These are phyloP conservation scores for Glonium stellatum DNA, from an alignment of 495 filamentous ascomycete genomes.

Conservation along the genomic window DNA sequence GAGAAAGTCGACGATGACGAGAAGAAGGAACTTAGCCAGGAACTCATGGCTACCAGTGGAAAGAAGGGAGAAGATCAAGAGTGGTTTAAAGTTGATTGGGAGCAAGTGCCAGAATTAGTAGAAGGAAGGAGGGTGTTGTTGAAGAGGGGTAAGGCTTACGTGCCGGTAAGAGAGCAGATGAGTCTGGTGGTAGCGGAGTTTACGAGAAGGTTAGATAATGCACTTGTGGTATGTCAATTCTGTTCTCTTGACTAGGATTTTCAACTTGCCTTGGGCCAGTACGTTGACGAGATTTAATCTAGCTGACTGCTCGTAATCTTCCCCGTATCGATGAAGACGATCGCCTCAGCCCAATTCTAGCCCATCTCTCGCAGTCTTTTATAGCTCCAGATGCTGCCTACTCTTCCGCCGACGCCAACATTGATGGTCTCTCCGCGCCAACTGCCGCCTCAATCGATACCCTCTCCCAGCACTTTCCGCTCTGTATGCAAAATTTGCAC, in stretches of 20 bases:
- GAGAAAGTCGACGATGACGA: constrained; percentile 74
- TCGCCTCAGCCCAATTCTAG: constrained; percentile 84
- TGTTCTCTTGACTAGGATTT: neutral
- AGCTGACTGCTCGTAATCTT: constrained; percentile 81
- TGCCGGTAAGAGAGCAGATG: constrained; percentile 76
- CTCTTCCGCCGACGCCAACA: constrained; percentile 54
- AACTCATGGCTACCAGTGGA: constrained; percentile 46
- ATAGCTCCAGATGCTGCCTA: constrained; percentile 80
- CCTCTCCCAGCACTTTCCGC: constrained; percentile 80
- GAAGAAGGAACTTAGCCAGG: constrained; percentile 47
- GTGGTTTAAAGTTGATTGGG: constrained; percentile 96
- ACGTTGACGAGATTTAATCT: neutral
- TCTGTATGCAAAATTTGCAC: constrained; percentile 92
- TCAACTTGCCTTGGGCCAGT: too few species aligned
- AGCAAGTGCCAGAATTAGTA: constrained; percentile 82
- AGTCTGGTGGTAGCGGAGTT: constrained; percentile 88
- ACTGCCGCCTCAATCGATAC: constrained; percentile 64
- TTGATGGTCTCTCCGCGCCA: constrained; percentile 56
- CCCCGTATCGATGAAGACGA: constrained; percentile 96
- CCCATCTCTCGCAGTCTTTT: constrained; percentile 88
- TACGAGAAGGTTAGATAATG: constrained; percentile 63
- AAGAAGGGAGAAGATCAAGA: constrained; percentile 50
- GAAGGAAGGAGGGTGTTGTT: constrained; percentile 71
- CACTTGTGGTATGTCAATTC: constrained; percentile 59
- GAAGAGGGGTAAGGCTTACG: constrained; percentile 79